Evolutionary conservation across 108 stramenopile species (phyloP), one percentile per base, ranked within the genome.

Genomic region (Nitzschia palea): DNA sequence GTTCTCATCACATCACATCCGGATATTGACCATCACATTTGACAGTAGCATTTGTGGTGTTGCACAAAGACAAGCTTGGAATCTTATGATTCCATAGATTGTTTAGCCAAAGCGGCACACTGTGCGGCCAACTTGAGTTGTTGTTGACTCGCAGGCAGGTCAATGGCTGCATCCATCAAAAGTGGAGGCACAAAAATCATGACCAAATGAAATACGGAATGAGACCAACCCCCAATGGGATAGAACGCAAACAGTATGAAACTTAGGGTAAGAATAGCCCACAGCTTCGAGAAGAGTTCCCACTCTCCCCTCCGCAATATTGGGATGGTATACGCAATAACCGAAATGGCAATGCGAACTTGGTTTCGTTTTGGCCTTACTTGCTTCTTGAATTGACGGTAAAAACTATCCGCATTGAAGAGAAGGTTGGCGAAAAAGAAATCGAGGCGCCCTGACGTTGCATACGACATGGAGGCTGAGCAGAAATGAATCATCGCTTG

Each of bases 171-270:
- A 25, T 37, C 32, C 69, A 84, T 77, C 3, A 84, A 32, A 10
- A 86, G 29, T 0, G 84, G 80, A n/a, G 85, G 80, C 2, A 84
- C 47, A 50, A 78, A 72, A 2, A 70, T 61, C 40, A 84, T 30
- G 10, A 85, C 60, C 12, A 86, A 34, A 52, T 93, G 91, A 65
- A 93, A 93, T 27, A 77, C 68, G 1, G 80, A 42, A 55, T 93
- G 91, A 8, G 85, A 86, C 87, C 88, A 93, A 4, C 91, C 91
- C 43, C 85, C 85, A 61, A 89, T 62, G 18, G 91, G 91, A 73
- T 93, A 93, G 17, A 14, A 43, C 2, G 66, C 35, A 55, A 87
- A 84, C 23, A 88, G 40, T 70, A 65, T 79, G 1, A 71, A 73
- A 17, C 62, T 55, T 9, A 74, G 44, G 0, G 32, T 44, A 32